These are phyloP conservation scores for Shiraia bambusicola DNA, from an alignment of 2,329 filamentous ascomycete species.

Conservation along the genomic window DNA sequence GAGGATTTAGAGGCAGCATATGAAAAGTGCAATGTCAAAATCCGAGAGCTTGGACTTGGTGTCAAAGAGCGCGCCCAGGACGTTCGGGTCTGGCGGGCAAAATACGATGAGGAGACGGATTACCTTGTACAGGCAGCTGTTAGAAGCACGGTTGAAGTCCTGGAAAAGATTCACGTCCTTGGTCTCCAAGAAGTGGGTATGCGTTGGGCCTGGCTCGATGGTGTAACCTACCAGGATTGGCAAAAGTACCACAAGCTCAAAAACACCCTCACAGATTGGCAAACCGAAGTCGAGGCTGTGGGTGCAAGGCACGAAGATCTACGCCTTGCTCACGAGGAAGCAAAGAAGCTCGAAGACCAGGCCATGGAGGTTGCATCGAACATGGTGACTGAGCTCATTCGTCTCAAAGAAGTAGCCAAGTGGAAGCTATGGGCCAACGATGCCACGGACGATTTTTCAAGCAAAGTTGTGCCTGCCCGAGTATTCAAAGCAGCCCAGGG, in stretches of 20 bases:
- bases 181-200: slow-evolving; percentile 90
- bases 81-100: slow-evolving; percentile 73
- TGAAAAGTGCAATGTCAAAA: slow-evolving; percentile 54
- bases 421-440: slow-evolving; percentile 83
- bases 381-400: slow-evolving; percentile 75
- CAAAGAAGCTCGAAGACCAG: slow-evolving; percentile 69
- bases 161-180: slow-evolving; percentile 79
- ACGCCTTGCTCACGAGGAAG: slow-evolving; percentile 65
- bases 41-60: slow-evolving; percentile 68
- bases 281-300: slow-evolving; percentile 74
- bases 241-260: slow-evolving; percentile 89
- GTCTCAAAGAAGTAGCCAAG: slow-evolving; percentile 77
- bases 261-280: slow-evolving; percentile 80
- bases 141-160: slow-evolving; percentile 77
- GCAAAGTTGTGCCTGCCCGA: slow-evolving; percentile 61
- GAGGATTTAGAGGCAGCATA: slow-evolving; percentile 55
- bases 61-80: slow-evolving; percentile 78
- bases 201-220: slow-evolving; percentile 93
- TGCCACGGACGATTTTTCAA: slow-evolving; percentile 74
- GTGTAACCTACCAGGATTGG: slow-evolving; percentile 97
- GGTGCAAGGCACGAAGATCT: slow-evolving; percentile 74
- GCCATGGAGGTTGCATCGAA: slow-evolving; percentile 79
- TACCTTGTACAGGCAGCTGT: slow-evolving; percentile 69
- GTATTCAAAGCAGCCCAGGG: slow-evolving; percentile 50
- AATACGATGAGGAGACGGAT: slow-evolving; percentile 70